Base-by-base conservation (phyloP, 495 filamentous ascomycete species). In the Penicillium arizonense region DNA sequence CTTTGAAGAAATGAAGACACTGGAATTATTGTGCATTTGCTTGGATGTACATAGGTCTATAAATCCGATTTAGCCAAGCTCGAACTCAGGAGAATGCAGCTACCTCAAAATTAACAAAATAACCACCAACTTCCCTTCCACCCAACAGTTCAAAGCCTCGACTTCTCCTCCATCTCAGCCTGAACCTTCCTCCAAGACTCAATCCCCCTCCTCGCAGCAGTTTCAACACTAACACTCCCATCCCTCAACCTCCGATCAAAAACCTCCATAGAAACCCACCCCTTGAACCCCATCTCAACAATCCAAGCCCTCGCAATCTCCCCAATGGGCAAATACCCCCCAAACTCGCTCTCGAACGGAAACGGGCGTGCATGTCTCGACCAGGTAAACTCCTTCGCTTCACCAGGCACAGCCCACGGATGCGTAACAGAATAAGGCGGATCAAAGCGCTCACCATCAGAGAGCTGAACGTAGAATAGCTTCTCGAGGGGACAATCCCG, bases 351-450 rank as follows among this genome's bases (percentile, higher is more conserved):
- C 48, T 51, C 37, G 2, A 41, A 43, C 10, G 35, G 37, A 18
- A 41, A 50, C 77, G 86, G 67, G 18, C 87, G 66, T 52, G 83
- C 85, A 67, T 90, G 89, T 24, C 85, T 75, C 11, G 82, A 86
- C 88, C 88, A 91, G 55, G 82, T 88, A 82, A 91, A 89, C 21
- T 85, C 68, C 9, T 82, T 69, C 36, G 82, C 82, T 68, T 89
- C 86, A 7, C 74, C 78, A 0, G 77, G 65, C 20, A 81, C 51
- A 64, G 86, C 83, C 70, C 82, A 89, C 8, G 77, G 69, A 64
- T 92, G 88, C 4, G 69, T 75, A 7, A 68, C 64, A 1, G 80
- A 70, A n/a, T 90, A 75, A 0, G 87, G 87, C 24, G 73, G 63
- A 2, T 64, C 53, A 3, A 89, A 77, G 32, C 76, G 72, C 61